phyloP scores from a whole-genome alignment of 164 flowering plant genomes.

The Macadamia integrifolia region DNA sequence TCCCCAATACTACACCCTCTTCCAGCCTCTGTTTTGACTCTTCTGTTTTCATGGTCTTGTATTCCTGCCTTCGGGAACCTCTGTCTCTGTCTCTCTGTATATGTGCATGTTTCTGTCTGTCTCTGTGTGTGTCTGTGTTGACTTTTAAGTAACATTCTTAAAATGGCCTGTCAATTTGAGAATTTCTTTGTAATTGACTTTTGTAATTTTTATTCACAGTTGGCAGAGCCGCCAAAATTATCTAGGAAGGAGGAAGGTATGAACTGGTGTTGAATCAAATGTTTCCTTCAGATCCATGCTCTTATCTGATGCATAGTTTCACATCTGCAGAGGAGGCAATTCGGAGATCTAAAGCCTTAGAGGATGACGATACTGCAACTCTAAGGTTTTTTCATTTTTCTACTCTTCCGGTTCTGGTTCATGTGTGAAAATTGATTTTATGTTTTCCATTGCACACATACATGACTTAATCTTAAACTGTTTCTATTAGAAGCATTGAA shows the following conservation, averaged over 20 bases:
- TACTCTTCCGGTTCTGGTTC: neutral
- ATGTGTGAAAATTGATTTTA: constrained; percentile 1
- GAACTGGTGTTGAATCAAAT: neutral
- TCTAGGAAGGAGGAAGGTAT: constrained; percentile 76
- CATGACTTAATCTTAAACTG: neutral
- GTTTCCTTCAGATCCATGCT: neutral
- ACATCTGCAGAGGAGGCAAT: constrained; percentile 61
- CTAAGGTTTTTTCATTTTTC: constrained; percentile 50
- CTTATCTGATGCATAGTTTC: neutral
- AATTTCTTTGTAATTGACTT: neutral
- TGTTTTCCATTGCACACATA: neutral
- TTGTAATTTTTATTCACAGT: constrained; percentile 32
- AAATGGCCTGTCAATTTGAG: neutral
- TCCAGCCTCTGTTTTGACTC: too few relatives aligned
- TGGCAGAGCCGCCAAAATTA: constrained; percentile 52
- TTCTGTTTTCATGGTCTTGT: too few relatives aligned
- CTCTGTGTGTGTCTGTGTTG: too few relatives aligned
- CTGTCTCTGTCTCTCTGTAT: too few relatives aligned
- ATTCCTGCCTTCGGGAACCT: too few relatives aligned
- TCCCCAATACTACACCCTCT: neutral
- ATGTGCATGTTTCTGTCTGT: too few relatives aligned
- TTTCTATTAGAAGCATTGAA: too few relatives aligned
- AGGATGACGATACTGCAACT: constrained; percentile 40
- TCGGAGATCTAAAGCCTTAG: constrained; percentile 72
- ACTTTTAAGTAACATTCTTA: neutral